Evolutionary conservation across 768 basidiomycete genomes (phyloP).

Genomic region (Suillus luteus): DNA sequence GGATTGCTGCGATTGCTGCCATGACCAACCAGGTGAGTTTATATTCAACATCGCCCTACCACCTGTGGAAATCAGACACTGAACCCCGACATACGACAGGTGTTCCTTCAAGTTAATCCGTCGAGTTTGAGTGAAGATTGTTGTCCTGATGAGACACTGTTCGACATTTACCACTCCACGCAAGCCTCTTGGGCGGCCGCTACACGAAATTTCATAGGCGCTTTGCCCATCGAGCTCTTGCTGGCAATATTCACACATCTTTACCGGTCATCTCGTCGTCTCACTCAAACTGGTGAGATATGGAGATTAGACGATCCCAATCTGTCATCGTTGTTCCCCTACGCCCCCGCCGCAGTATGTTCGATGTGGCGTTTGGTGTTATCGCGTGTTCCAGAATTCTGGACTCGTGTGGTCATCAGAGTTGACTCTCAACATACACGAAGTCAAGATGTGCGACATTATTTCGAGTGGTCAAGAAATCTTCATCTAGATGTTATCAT

Average conservation of each 20-base stretch:
- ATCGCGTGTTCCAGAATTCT: constrained; percentile 12
- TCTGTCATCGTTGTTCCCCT: constrained; percentile 12
- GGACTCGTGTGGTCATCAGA: constrained; percentile 15
- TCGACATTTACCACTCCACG: not conserved
- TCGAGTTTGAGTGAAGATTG: not conserved
- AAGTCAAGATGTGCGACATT: constrained; percentile 2
- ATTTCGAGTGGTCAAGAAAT: constrained; percentile 13
- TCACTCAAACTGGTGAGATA: not conserved
- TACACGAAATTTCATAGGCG: not conserved
- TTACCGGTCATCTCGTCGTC: constrained; percentile 4
- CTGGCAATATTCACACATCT: constrained; percentile 10
- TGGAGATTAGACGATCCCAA: constrained; percentile 5
- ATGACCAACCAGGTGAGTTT: not conserved
- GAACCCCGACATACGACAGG: not conserved
- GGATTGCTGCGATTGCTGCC: not conserved
- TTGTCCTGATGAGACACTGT: not conserved
- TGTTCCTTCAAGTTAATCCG: not conserved
- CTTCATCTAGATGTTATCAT: constrained; percentile 13
- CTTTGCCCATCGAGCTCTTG: constrained; percentile 11
- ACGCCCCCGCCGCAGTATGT: constrained; percentile 14
- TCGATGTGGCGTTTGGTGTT: constrained; percentile 11
- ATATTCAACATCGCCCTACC: not conserved
- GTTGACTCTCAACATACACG: constrained; percentile 5
- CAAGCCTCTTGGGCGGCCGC: not conserved
- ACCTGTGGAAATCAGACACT: not conserved